Evolutionary conservation across 495 filamentous ascomycete species (phyloP).

Genomic region (Aspergillus funiculosus): DNA sequence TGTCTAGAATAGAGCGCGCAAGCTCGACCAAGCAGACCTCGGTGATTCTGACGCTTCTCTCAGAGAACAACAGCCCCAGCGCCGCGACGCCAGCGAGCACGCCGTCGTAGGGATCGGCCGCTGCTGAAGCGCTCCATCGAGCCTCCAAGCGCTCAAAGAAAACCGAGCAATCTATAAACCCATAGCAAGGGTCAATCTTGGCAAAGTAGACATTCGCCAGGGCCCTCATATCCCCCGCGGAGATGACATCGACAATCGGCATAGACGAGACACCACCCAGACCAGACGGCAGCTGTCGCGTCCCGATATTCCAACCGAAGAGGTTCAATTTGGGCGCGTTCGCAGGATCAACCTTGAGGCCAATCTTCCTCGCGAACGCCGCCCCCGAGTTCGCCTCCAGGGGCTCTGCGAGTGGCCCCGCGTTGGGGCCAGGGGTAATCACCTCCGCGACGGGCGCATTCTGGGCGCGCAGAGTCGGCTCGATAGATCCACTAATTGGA

Average conservation of each 20-base stretch:
- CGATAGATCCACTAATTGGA: not conserved
- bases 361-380: conserved; percentile 46
- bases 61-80: conserved; percentile 40
- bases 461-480: not conserved
- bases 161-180: conserved; percentile 35
- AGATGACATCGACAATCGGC: conserved; percentile 32
- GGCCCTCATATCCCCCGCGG: conserved; percentile 28
- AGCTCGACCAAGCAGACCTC: conserved; percentile 36
- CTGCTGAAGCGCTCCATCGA: conserved; percentile 26
- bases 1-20: conserved; percentile 34
- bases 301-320: conserved; percentile 50
- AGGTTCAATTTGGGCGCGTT: conserved; percentile 46
- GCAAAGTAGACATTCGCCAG: conserved; percentile 43
- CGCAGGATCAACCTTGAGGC: conserved; percentile 42
- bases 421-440: not conserved
- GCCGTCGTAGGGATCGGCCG: conserved; percentile 34
- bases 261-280: not conserved
- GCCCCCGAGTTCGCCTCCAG: conserved; percentile 47
- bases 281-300: conserved; percentile 24
- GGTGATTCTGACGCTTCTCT: conserved; percentile 19
- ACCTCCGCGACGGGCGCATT: conserved; percentile 7
- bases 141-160: conserved; percentile 28
- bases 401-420: conserved; percentile 15
- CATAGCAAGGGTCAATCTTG: conserved; percentile 44
- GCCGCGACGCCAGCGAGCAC: conserved; percentile 40